Base-by-base conservation (phyloP, 140 eudicot species). In the Senecio squalidus region DNA sequence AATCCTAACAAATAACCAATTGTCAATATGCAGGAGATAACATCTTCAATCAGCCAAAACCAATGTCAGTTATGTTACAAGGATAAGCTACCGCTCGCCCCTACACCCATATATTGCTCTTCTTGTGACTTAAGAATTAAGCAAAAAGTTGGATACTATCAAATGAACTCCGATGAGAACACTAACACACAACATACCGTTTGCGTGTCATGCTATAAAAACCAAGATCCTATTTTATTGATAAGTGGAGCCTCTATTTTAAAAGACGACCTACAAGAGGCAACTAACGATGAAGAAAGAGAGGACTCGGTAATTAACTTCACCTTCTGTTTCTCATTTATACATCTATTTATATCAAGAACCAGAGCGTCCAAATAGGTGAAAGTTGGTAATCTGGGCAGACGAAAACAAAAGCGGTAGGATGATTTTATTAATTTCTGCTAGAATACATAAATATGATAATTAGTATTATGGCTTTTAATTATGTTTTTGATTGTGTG, bases 91-190 rank as follows among this genome's bases (percentile, higher is more conserved):
- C 26, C 63, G 27, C 78, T 81, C 39, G 55, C 75, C 16, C 83
- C 81, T 27, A 39, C 76, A 44, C 91, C 85, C 7, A 61, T 82
- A 49, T 84, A 76, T 65, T 88, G 96, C 51, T 61, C 85, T 28
- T 62, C 60, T 30, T 88, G 94, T 52, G 56, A 63, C 24, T 14
- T 9, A 20, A 78, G 74, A 34, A 74, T 88, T 62, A 84, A 77
- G 69, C 61, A 36, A 38, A 56, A 62, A 55, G 64, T 38, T 41
- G 59, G 25, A 45, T 84, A 81, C 62, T 77, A 88, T 71, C 55
- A 36, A 13, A 36, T 8, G 13, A n/a, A 36, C 43, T 18, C 55
- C 34, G 34, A 58, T 38, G 60, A 38, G 28, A 27, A 62, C 14
- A 63, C 38, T 41, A 48, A 43, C 20, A 4, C 58, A 39, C 63